Evolutionary conservation across 2,329 filamentous ascomycete genomes (phyloP).

Genomic region (Fusarium fracticaudum): DNA sequence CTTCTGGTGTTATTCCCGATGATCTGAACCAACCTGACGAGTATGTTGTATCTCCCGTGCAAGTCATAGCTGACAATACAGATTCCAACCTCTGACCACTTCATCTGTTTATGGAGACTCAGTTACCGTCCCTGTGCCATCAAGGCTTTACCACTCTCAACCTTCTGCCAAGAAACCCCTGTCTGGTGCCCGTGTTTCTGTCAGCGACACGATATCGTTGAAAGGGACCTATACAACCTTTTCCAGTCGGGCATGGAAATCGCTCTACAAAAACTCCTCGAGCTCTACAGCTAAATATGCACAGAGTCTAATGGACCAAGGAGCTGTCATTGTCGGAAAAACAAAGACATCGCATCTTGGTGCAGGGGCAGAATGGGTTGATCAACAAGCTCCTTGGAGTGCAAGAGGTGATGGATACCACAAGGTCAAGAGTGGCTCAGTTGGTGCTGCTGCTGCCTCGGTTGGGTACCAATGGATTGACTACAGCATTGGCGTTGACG

Average conservation of each 20-base stretch:
- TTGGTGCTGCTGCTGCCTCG: constrained; percentile 51
- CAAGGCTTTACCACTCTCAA: constrained; percentile 47
- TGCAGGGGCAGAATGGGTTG: constrained; percentile 54
- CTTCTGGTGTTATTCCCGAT: constrained; percentile 51
- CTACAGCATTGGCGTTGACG: constrained; percentile 49
- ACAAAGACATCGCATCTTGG: constrained; percentile 61
- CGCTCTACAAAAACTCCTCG: constrained; percentile 57
- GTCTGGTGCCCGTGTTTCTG: constrained; percentile 49
- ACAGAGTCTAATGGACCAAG: constrained; percentile 66
- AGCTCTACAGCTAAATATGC: constrained; percentile 60
- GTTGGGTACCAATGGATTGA: constrained; percentile 56
- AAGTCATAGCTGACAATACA: constrained; percentile 25
- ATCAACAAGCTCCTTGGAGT: constrained; percentile 54
- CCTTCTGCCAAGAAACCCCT: constrained; percentile 47
- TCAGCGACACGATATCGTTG: constrained; percentile 49
- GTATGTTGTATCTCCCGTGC: constrained; percentile 24
- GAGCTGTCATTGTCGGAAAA: constrained; percentile 65
- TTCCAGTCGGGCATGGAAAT: constrained; percentile 67
- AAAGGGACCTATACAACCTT: constrained; percentile 64
- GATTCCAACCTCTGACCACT: constrained; percentile 45
- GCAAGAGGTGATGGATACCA: constrained; percentile 60
- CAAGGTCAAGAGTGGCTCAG: constrained; percentile 46
- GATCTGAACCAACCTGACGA: constrained; percentile 38
- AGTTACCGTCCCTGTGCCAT: constrained; percentile 51
- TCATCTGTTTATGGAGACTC: constrained; percentile 40